Evolutionary conservation across 2,329 filamentous ascomycete genomes (phyloP), one percentile per base, ranked within the genome.

Genomic region (Xylariaceae sp.): DNA sequence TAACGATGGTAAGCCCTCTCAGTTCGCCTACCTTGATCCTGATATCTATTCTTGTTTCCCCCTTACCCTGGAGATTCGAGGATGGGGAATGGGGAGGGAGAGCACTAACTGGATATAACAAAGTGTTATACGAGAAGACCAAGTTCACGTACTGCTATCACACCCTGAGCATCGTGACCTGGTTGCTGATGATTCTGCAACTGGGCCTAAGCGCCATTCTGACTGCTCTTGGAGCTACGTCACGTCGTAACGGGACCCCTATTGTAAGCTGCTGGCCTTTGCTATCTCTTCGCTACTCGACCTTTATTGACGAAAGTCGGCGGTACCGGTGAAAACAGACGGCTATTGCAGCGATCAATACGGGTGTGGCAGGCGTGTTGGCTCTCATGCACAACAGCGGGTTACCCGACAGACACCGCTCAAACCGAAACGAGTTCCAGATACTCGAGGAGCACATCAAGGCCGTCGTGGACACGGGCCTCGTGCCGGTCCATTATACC

Each of bases 371-470:
- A 6, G 72, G 72, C 2, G 50, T 74, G 5, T 59, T 76, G 4
- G 72, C 70, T 3, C 58, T 75, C 12, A 49, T 76, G 41, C 70
- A 74, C 55, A 75, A 75, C 50, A 74, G 69, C 42, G 72, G 72
- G 1, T 51, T 76, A 13, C 71, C 72, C 2, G 69, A 74, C 43
- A 59, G 71, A 6, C 74, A 74, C 46, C 63, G 70, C 18, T 66
- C 65, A 34, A 64, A 75, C 50, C 66, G 65, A 47, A 62, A 65
- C 18, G 69, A 74, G 50, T 74, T 73, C 49, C 61, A 63, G 36
- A 62, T 66, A 27, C 59, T 74, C 18, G 70, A 74, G 47, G 69
- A 74, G 41, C 62, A 68, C 47, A 62, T 76, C 50, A 70, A 69
- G 50, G 63, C 68, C 43, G 56, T 75, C 4, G 62, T 75, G 26